Percentiles rank a stretch among this genome's conserved stretches.
phyloP scores from a whole-genome alignment of 2,329 filamentous ascomycete genomes.

The Clonostachys sp. region DNA sequence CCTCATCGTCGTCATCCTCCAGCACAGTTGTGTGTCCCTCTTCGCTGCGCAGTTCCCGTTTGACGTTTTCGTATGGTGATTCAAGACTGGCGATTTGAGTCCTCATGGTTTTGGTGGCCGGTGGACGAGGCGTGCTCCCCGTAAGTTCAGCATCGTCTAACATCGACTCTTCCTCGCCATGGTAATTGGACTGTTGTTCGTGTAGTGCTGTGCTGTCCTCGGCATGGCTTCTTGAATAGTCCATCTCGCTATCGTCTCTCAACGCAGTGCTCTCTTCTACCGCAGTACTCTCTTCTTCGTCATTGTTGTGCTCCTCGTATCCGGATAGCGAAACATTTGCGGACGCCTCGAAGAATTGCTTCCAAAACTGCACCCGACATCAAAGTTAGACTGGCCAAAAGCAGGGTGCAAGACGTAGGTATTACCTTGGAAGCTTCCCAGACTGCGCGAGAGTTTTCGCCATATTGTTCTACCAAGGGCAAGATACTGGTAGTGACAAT shows the following conservation, averaged over 20 bases:
- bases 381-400: no score
- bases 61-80: slow-evolving; percentile 73
- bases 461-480: slow-evolving; percentile 91
- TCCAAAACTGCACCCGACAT: slow-evolving; percentile 73
- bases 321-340: slow-evolving; percentile 95
- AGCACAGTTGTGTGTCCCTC: slow-evolving; percentile 26
- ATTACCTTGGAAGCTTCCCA: slow-evolving; percentile 93
- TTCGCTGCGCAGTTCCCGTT: slow-evolving; percentile 55
- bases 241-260: slow-evolving; percentile 48
- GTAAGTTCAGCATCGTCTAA: slow-evolving; percentile 60
- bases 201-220: slow-evolving; percentile 30
- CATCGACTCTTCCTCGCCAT: slow-evolving; percentile 54
- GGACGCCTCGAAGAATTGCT: slow-evolving; percentile 98
- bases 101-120: slow-evolving; percentile 42
- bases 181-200: slow-evolving; percentile 1
- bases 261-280: slow-evolving; percentile 49
- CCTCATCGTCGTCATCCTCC: slow-evolving; percentile 31
- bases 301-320: slow-evolving; percentile 78
- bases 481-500: slow-evolving; percentile 94
- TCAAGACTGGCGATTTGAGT: slow-evolving; percentile 60
- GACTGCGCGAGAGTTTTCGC: slow-evolving; percentile 85
- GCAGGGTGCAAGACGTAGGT: background rate
- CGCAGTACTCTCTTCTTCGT: slow-evolving; percentile 54
- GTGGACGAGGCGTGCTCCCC: slow-evolving; percentile 64
- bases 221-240: slow-evolving; percentile 38